phyloP scores from a whole-genome alignment of 2,329 filamentous ascomycete genomes.

The Emergomyces orientalis region DNA sequence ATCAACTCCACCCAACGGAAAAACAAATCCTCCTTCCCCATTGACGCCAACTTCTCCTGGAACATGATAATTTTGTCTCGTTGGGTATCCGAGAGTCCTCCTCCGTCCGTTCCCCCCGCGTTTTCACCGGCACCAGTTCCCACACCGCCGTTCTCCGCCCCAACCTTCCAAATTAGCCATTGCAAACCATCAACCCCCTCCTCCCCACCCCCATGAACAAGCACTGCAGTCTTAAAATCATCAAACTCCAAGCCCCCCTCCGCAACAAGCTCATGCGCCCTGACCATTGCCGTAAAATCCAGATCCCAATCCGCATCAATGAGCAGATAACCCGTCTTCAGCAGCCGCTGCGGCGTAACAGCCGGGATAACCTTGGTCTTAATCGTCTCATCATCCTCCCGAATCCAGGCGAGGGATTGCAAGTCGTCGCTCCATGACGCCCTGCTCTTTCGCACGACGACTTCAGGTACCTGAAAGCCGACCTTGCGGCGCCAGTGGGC shows the following conservation, averaged over 20 bases:
- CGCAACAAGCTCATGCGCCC: constrained; percentile 61
- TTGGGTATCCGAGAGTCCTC: constrained; percentile 39
- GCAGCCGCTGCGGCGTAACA: constrained; percentile 56
- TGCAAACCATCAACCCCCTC: constrained; percentile 50
- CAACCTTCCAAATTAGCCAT: constrained; percentile 57
- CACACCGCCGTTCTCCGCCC: constrained; percentile 40
- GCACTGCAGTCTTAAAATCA: constrained; percentile 61
- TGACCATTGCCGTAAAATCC: constrained; percentile 72
- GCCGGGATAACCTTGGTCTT: constrained; percentile 56
- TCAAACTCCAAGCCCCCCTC: constrained; percentile 44
- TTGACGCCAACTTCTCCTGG: constrained; percentile 60
- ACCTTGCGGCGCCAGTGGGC: constrained; percentile 62
- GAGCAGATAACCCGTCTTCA: constrained; percentile 80
- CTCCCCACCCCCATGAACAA: constrained; percentile 54
- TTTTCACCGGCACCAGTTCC: background rate
- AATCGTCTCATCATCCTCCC: constrained; percentile 46
- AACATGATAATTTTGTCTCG: constrained; percentile 68
- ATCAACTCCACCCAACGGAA: constrained; percentile 89
- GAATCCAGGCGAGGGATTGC: constrained; percentile 20
- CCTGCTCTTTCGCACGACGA: constrained; percentile 67
- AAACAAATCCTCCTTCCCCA: constrained; percentile 83
- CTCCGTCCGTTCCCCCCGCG: constrained; percentile 24
- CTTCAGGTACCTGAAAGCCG: constrained; percentile 69
- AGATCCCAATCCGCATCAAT: constrained; percentile 81
- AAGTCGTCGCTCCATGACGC: constrained; percentile 50